Evolutionary conservation across 2,329 filamentous ascomycete genomes (phyloP).

Genomic region (Tolypocladium nubicola): DNA sequence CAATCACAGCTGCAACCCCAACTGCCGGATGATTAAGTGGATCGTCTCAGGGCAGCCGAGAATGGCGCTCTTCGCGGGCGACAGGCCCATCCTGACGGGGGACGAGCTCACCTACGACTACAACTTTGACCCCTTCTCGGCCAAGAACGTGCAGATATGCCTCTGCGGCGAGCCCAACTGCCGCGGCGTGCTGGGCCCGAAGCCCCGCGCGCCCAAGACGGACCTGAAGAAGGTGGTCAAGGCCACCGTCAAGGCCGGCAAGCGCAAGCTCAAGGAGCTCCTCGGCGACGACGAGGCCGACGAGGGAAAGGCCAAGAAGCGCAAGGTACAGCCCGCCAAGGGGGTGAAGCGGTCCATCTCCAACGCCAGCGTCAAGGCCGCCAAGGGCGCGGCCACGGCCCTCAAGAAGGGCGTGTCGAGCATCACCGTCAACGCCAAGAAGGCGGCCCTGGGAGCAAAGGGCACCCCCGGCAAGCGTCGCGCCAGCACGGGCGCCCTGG

Average conservation of each 20-base stretch:
- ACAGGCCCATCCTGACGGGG: conserved; percentile 81
- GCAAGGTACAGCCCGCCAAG: conserved; percentile 22
- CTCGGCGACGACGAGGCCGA: conserved; percentile 28
- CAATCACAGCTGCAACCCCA: conserved; percentile 94
- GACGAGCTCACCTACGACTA: conserved; percentile 95
- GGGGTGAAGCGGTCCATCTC: conserved; percentile 24
- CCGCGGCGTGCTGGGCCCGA: conserved; percentile 52
- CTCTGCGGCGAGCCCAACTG: conserved; percentile 54
- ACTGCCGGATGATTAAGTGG: conserved; percentile 98
- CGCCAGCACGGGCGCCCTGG: conserved; percentile 11
- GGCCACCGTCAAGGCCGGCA: conserved; percentile 34
- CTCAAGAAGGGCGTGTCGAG: conserved; percentile 25
- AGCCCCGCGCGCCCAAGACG: conserved; percentile 41
- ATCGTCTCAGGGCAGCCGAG: conserved; percentile 86
- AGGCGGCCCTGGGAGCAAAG: conserved; percentile 13
- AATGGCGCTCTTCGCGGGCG: conserved; percentile 93
- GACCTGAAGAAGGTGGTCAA: conserved; percentile 28
- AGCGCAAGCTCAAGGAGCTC: conserved; percentile 46
- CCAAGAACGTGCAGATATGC: conserved; percentile 58
- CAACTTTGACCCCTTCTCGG: conserved; percentile 60
- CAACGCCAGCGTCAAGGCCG: conserved; percentile 22
- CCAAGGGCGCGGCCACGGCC: conserved; percentile 24
- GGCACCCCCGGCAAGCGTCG: conserved; percentile 16
- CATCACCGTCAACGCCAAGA: conserved; percentile 17
- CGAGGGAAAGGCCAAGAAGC: conserved; percentile 38